A percentile compares a stretch with the other conserved stretches of the same genome.
Evolutionary conservation across 305 asterid genomes (phyloP).

Genomic region (Fraxinus floribunda): DNA sequence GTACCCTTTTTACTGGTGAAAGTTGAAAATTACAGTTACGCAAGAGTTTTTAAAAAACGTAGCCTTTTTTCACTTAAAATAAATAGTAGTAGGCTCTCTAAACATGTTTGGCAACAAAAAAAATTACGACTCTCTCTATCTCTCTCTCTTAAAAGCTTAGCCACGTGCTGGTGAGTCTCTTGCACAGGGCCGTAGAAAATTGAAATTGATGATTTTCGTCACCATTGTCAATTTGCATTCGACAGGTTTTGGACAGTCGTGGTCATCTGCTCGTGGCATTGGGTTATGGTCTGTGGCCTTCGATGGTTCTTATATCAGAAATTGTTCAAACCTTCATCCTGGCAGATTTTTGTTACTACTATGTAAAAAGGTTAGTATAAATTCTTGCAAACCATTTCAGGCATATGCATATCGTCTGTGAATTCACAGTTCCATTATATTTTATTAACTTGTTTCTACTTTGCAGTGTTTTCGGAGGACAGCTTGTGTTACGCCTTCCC

Average conservation of each 20-base stretch:
- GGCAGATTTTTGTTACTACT: slow-evolving; percentile 68
- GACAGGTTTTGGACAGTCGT: slow-evolving; percentile 59
- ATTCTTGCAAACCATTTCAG: not conserved
- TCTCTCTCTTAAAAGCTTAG: not conserved
- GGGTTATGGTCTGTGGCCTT: slow-evolving; percentile 68
- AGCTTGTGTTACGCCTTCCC: slow-evolving; percentile 32
- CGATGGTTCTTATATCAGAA: slow-evolving; percentile 65
- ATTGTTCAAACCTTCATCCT: slow-evolving; percentile 63
- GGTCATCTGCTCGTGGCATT: slow-evolving; percentile 62
- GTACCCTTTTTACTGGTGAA: not conserved
- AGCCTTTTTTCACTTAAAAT: not conserved
- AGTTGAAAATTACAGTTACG: not conserved
- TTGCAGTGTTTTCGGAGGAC: slow-evolving; percentile 38
- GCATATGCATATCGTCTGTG: not conserved
- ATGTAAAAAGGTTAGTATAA: slow-evolving; percentile 47
- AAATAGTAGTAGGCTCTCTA: not conserved
- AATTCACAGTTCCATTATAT: not conserved
- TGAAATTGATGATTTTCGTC: not conserved
- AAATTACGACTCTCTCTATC: not conserved
- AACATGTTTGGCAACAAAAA: not conserved
- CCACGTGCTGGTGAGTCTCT: not conserved
- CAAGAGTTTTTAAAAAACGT: not conserved
- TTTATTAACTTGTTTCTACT: not conserved
- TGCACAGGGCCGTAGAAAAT: not conserved
- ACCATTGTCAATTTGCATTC: not conserved